Percentiles rank a stretch among this genome's conserved stretches.
phyloP scores from a whole-genome alignment of 1,284 basidiomycete species.

The Erythrobasidium hasegawianum region DNA sequence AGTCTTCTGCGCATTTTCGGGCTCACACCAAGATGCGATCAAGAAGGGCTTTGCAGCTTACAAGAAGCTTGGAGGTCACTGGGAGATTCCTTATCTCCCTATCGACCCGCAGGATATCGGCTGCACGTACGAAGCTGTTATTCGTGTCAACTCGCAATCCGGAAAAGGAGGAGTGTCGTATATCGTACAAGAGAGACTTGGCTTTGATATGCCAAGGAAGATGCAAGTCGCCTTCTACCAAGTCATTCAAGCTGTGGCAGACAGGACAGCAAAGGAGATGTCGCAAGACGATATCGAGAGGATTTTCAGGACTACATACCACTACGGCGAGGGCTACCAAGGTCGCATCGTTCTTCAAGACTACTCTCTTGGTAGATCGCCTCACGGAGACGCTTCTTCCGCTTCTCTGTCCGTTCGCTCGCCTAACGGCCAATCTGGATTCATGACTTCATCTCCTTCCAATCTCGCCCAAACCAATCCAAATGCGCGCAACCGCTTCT shows the following conservation, averaged over 20 bases:
- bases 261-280: slow-evolving; percentile 92
- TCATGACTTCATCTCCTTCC: slow-evolving; percentile 15
- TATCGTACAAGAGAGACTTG: slow-evolving; percentile 86
- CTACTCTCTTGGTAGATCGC: slow-evolving; percentile 60
- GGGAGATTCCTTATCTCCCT: slow-evolving; percentile 95
- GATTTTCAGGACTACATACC: slow-evolving; percentile 78
- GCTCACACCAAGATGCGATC: slow-evolving; percentile 97
- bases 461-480: slow-evolving; percentile 42
- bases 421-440: slow-evolving; percentile 11
- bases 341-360: slow-evolving; percentile 77
- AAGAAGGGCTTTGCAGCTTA: slow-evolving; percentile 98
- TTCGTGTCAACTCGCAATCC: slow-evolving; percentile 83
- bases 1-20: slow-evolving; percentile 98
- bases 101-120: slow-evolving; percentile 95
- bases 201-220: slow-evolving; percentile 87
- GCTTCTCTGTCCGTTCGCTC: slow-evolving; percentile 37
- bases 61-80: slow-evolving; percentile 53
- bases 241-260: slow-evolving; percentile 84
- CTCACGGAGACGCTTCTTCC: slow-evolving; percentile 48
- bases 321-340: slow-evolving; percentile 75
- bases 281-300: slow-evolving; percentile 91
- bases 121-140: slow-evolving; percentile 95
- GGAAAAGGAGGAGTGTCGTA: slow-evolving; percentile 70
- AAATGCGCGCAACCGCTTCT: slow-evolving; percentile 38
- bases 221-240: slow-evolving; percentile 96